A percentile compares a stretch with the other conserved stretches of the same genome.
Conservation (phyloP, 441 rosid genomes). For the Cnidoscolus chayamansa region DNA sequence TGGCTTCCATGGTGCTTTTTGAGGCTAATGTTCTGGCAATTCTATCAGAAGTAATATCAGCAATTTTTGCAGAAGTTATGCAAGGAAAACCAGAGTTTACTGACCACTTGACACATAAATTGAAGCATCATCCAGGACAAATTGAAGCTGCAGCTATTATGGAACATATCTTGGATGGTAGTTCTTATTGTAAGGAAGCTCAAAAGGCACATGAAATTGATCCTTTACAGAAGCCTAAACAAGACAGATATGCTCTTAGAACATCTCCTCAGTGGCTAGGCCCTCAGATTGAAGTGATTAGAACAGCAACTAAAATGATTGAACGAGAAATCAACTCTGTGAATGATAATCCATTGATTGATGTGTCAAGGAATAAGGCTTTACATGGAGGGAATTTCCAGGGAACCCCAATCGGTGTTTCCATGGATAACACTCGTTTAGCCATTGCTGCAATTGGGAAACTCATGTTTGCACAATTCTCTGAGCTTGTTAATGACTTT, state of each 20-base stretch:
- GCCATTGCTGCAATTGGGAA: conserved; percentile 61
- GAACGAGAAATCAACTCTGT: conserved; percentile 71
- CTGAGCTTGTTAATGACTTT: conserved; percentile 75
- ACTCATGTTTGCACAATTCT: conserved; percentile 81
- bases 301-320: conserved; percentile 52
- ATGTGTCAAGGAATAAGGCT: conserved; percentile 64
- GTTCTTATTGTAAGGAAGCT: conserved; percentile 51
- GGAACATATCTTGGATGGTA: conserved; percentile 60
- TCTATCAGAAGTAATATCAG: conserved; percentile 46
- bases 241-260: conserved; percentile 61
- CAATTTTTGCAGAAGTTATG: conserved; percentile 54
- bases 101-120: conserved; percentile 50
- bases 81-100: conserved; percentile 57
- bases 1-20: conserved; percentile 48
- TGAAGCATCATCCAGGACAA: conserved; percentile 64
- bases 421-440: conserved; percentile 63
- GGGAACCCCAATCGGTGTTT: conserved; percentile 84
- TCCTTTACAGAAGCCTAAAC: conserved; percentile 61
- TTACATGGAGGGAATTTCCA: conserved; percentile 84
- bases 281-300: conserved; percentile 60
- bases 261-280: conserved; percentile 78
- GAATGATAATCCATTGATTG: conserved; percentile 70
- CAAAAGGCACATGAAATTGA: conserved; percentile 48
- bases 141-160: conserved; percentile 60
- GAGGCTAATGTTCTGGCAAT: conserved; percentile 40